Evolutionary conservation across 2,329 filamentous ascomycete genomes (phyloP), one percentile per base, ranked within the genome.

Genomic region (Pseudogymnoascus sp.): DNA sequence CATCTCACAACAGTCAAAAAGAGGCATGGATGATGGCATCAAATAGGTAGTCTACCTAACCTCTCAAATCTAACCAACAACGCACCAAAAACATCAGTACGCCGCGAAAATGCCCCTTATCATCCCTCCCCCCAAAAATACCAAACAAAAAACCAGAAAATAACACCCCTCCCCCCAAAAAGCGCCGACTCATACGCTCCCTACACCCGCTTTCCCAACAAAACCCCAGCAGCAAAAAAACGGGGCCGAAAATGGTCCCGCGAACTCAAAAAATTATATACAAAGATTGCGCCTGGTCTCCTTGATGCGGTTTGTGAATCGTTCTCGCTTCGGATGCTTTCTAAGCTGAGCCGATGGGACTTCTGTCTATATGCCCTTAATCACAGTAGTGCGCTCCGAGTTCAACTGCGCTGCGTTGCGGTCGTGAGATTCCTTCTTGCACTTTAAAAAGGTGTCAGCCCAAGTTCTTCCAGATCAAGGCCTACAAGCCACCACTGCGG

Each of bases 371-470:
- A 96, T 88, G 66, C 93, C 93, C 78, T 90, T 93, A 79, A 97
- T 95, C 71, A 96, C 92, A 67, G 93, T 89, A 56, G 95, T 99
- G 73, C 93, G 84, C 82, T 99, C 93, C 64, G 88, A 86, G 77
- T 97, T 91, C 74, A 99, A 82, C 79, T 96, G 93, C 68, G 92
- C 89, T 65, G 91, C 90, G 76, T 99, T 99, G 69, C 92, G 87
- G 76, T 96, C 91, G 78, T 96, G 91, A 59, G 91, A 93, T 77
- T 96, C 92, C 81, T 96, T 95, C 84, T 97, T 96, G 84, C 93
- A 97, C 86, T 89, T 73, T 56, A 21, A 8, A 62, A 38, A 11
- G 46, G 16, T 23, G 56, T 60, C 16, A 60, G 56, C 56, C 56
- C 34, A 62, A 71, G 64, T 68, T 73, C 70, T 63, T 75, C 72